Conservation (phyloP, 2,329 filamentous ascomycete species). For the Davidsoniella australis region DNA sequence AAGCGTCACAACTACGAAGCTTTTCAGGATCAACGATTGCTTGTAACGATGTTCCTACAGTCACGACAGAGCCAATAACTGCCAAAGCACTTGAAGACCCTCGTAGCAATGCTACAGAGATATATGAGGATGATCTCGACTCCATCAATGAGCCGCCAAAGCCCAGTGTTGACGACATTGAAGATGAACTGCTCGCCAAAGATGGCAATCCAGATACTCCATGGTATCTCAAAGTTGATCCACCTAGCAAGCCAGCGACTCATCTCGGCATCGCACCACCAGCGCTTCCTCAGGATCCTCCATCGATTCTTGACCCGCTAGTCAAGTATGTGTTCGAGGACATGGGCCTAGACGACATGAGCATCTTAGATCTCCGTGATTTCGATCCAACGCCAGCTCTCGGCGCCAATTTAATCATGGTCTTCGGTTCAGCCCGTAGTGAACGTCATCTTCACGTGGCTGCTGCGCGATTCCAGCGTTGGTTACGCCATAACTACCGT, state of each 20-base stretch:
- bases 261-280: conserved; percentile 32
- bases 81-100: not conserved
- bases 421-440: conserved; percentile 78
- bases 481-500: conserved; percentile 57
- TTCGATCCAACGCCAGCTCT: conserved; percentile 77
- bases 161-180: conserved; percentile 13
- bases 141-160: not conserved
- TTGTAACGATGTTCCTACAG: not conserved
- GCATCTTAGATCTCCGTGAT: conserved; percentile 63
- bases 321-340: conserved; percentile 68
- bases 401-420: conserved; percentile 78
- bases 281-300: conserved; percentile 47
- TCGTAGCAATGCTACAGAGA: not conserved
- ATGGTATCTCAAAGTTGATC: conserved; percentile 75
- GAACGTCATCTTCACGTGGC: conserved; percentile 87
- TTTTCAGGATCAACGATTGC: not conserved
- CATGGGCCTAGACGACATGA: conserved; percentile 69
- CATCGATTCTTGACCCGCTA: conserved; percentile 52
- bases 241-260: conserved; percentile 32
- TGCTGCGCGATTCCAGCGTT: conserved; percentile 75
- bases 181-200: conserved; percentile 9
- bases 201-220: conserved; percentile 29
- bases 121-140: not conserved
- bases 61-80: not conserved
- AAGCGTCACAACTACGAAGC: not conserved